Percentiles rank a stretch among this genome's conserved stretches.
phyloP scores from a whole-genome alignment of 1,284 basidiomycete species.

The Ceratobasidium sp. region DNA sequence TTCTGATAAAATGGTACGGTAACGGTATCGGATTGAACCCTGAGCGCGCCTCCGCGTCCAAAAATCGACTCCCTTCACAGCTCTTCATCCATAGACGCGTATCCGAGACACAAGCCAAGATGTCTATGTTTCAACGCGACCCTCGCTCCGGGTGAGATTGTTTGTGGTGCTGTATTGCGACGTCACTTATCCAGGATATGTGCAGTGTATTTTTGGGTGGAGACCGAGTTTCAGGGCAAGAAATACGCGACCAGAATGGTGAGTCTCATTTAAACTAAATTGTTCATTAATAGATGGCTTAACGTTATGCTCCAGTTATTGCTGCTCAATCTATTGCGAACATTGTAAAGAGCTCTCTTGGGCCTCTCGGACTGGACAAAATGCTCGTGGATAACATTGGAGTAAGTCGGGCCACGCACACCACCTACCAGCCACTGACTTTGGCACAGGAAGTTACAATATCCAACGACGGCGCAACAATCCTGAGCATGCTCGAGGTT shows the following conservation, averaged over 20 bases:
- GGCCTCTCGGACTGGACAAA: slow-evolving; percentile 95
- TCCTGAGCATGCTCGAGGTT: slow-evolving; percentile 90
- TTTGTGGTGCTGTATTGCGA: background rate
- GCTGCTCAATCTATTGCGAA: slow-evolving; percentile 98
- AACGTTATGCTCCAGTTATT: slow-evolving; percentile 68
- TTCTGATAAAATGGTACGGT: slow-evolving; percentile 20
- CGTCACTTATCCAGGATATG: background rate
- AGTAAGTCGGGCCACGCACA: slow-evolving; percentile 60
- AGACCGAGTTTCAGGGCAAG: slow-evolving; percentile 92
- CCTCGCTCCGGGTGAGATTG: slow-evolving; percentile 58
- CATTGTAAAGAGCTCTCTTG: slow-evolving; percentile 95
- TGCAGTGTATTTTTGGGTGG: slow-evolving; percentile 93
- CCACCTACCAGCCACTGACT: slow-evolving; percentile 40
- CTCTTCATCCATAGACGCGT: slow-evolving; percentile 41
- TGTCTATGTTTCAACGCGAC: slow-evolving; percentile 83
- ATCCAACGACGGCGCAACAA: slow-evolving; percentile 99
- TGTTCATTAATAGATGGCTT: background rate
- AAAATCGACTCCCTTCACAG: slow-evolving; percentile 42
- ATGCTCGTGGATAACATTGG: slow-evolving; percentile 99
- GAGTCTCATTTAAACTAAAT: slow-evolving; percentile 47
- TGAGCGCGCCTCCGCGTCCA: slow-evolving; percentile 42
- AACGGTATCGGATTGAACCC: slow-evolving; percentile 21
- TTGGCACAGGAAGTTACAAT: slow-evolving; percentile 93
- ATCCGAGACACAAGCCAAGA: slow-evolving; percentile 28
- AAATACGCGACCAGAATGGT: slow-evolving; percentile 98